Conservation (phyloP, 1,284 basidiomycete species). For the Fomitiporia mediterranea region DNA sequence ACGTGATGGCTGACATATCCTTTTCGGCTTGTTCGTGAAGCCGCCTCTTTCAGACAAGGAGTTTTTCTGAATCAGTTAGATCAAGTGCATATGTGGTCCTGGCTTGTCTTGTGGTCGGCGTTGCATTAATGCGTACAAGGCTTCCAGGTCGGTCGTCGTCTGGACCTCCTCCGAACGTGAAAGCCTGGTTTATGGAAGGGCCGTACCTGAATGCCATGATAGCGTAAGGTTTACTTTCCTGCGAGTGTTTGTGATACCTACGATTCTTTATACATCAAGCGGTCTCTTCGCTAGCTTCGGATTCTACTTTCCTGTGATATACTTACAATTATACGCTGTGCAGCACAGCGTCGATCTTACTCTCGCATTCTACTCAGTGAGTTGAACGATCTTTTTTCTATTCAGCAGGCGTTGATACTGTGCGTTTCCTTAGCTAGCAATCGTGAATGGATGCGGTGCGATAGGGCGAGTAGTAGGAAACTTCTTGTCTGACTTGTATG, state of each 20-base stretch:
- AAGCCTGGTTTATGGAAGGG: not conserved
- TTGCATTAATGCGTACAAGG: conserved; percentile 30
- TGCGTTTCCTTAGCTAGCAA: conserved; percentile 32
- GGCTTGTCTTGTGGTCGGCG: conserved; percentile 26
- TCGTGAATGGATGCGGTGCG: conserved; percentile 36
- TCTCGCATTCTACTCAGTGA: conserved; percentile 21
- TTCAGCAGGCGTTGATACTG: not conserved
- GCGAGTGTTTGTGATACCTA: not conserved
- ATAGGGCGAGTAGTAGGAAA: conserved; percentile 38
- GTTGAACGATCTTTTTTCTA: not conserved
- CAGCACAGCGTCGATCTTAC: conserved; percentile 9
- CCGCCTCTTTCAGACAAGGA: conserved; percentile 24
- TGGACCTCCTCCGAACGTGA: not conserved
- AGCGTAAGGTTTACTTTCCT: not conserved
- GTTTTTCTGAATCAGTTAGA: conserved; percentile 28
- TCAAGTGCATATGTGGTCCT: conserved; percentile 28
- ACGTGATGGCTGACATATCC: conserved; percentile 22
- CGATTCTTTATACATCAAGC: not conserved
- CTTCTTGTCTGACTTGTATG: conserved; percentile 19
- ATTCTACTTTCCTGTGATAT: conserved; percentile 42
- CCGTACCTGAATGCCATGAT: not conserved
- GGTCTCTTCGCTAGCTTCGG: not conserved
- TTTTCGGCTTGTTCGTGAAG: conserved; percentile 31
- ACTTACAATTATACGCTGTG: conserved; percentile 39
- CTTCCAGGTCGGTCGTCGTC: not conserved